Evolutionary conservation across 352 stramenopile species (phyloP).

Genomic region (Globisporangium megalacanthum): DNA sequence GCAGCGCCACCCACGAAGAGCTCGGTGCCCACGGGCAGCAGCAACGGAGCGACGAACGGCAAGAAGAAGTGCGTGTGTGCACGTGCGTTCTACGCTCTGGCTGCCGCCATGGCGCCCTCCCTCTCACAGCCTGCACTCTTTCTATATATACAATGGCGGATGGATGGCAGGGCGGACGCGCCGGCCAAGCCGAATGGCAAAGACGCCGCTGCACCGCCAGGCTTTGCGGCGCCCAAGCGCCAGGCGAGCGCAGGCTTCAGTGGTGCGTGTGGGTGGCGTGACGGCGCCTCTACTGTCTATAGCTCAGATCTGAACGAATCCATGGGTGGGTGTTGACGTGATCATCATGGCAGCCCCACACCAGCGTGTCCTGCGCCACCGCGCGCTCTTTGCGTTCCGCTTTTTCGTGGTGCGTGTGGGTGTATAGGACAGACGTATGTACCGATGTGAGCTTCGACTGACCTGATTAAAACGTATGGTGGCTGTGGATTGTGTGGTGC

Average conservation of each 20-base stretch:
- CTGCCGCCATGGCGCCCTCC: no score
- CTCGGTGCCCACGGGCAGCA: neutral
- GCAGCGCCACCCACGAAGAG: neutral
- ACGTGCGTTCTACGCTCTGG: no score
- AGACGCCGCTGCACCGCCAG: conserved; percentile 3
- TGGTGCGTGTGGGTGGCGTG: conserved; percentile 3
- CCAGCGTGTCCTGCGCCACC: conserved; percentile 66
- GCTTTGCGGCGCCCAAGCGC: conserved; percentile 7
- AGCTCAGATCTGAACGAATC: neutral
- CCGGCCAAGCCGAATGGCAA: conserved; percentile 15
- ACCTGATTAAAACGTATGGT: no score
- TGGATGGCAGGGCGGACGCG: neutral
- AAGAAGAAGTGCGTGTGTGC: no score
- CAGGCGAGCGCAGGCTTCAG: conserved; percentile 8
- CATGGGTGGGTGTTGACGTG: no score
- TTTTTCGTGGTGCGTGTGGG: conserved; percentile 45
- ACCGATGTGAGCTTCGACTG: neutral
- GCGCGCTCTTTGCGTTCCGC: conserved; percentile 74
- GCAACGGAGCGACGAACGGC: neutral
- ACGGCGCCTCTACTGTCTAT: neutral
- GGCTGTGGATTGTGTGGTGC: neutral
- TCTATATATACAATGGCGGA: neutral
- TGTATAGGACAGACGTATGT: neutral
- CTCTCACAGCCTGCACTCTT: neutral
- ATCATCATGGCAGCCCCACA: conserved; percentile 32